These are phyloP conservation scores for Pseudogymnoascus sp. DNA, from an alignment of 2,329 filamentous ascomycete species.

Conservation along the genomic window DNA sequence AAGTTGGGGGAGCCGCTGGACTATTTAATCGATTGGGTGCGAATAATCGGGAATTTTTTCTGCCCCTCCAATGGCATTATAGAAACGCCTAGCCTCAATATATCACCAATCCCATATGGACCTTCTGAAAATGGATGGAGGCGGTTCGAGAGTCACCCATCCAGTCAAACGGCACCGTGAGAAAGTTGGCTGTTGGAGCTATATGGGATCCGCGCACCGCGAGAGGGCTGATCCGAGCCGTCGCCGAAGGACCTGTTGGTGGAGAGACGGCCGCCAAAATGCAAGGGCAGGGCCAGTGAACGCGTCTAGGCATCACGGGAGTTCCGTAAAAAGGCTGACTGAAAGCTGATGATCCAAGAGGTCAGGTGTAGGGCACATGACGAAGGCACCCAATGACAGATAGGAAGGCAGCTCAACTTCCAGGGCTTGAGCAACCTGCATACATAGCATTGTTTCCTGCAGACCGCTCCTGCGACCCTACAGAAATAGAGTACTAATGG, in stretches of 20 bases:
- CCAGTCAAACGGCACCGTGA: conserved; percentile 3
- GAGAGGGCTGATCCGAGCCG: conserved; percentile 1
- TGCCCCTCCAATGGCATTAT: not conserved
- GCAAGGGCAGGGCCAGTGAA: not conserved
- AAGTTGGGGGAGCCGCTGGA: conserved; percentile 4
- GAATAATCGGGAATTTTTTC: conserved; percentile 4
- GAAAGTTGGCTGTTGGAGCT: not conserved
- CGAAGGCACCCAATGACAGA: conserved; percentile 4
- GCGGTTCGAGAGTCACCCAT: conserved; percentile 2
- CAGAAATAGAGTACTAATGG: conserved; percentile 2
- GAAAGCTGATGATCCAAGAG: conserved; percentile 2
- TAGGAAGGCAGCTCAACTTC: not conserved
- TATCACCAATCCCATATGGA: not conserved
- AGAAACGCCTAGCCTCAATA: not conserved
- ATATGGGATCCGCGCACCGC: not conserved
- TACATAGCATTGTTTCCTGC: not conserved
- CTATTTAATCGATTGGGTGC: conserved; percentile 1
- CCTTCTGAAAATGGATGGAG: not conserved
- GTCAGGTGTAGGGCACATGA: conserved; percentile 1
- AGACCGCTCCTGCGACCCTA: conserved; percentile 3
- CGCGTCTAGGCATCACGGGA: conserved; percentile 7
- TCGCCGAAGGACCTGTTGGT: not conserved
- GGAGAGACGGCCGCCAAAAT: not conserved
- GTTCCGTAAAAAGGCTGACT: conserved; percentile 5
- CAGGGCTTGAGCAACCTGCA: not conserved